Evolutionary conservation across 176 grass and related monocot genomes (phyloP).

Genomic region (Poa pratensis): DNA sequence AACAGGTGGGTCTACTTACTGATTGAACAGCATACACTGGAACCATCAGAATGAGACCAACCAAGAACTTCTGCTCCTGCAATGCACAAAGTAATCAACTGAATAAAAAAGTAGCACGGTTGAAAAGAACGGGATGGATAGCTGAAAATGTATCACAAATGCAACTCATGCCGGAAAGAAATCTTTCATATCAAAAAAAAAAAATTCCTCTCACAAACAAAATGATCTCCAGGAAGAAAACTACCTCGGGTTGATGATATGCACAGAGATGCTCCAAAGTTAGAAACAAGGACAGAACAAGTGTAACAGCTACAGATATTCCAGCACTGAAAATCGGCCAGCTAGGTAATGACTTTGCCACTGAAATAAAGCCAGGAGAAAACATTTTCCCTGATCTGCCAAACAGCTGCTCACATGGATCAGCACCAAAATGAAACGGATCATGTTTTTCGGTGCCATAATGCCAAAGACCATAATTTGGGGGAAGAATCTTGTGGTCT

Average conservation of each 20-base stretch:
- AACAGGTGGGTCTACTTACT: slow-evolving; percentile 57
- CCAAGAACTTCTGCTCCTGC: slow-evolving; percentile 98
- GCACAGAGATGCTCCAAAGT: slow-evolving; percentile 83
- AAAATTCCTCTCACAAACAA: slow-evolving; percentile 33
- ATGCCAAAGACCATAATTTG: slow-evolving; percentile 32
- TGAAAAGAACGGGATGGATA: background rate
- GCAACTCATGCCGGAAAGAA: slow-evolving; percentile 1
- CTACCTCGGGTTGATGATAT: slow-evolving; percentile 95
- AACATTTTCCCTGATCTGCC: slow-evolving; percentile 66
- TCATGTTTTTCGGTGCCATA: slow-evolving; percentile 66
- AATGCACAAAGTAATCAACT: slow-evolving; percentile 43
- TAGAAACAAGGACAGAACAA: slow-evolving; percentile 83
- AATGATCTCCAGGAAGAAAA: slow-evolving; percentile 38
- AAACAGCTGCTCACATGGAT: slow-evolving; percentile 62
- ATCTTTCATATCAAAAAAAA: slow-evolving; percentile 33
- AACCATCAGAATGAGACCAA: slow-evolving; percentile 99
- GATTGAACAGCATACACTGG: slow-evolving; percentile 96
- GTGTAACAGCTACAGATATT: slow-evolving; percentile 62
- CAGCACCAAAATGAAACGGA: slow-evolving; percentile 66
- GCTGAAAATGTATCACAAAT: slow-evolving; percentile 20
- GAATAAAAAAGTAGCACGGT: slow-evolving; percentile 26
- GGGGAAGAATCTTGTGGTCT: background rate
- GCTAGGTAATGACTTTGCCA: slow-evolving; percentile 59
- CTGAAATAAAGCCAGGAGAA: slow-evolving; percentile 53
- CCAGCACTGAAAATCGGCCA: slow-evolving; percentile 93